Percentiles rank a stretch among this genome's conserved stretches.
Conservation (phyloP, 139 green algal genomes). For the Chlamydomonas schloesseri region DNA sequence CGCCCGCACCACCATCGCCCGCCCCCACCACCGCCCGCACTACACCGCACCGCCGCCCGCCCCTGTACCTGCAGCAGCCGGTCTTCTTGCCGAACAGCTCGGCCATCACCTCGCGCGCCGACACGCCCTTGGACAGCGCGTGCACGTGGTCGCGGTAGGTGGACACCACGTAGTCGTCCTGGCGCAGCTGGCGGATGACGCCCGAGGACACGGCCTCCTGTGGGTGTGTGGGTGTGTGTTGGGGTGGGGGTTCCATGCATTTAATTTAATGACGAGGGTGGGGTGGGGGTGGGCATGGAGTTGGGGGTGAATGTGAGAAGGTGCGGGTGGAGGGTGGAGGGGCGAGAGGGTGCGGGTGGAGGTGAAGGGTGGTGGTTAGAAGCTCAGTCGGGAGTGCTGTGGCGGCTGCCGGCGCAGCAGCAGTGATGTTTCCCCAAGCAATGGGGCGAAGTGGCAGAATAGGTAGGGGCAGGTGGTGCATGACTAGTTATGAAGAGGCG, state of each 20-base stretch:
- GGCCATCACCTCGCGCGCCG: conserved; percentile 89
- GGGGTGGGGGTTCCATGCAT: not conserved
- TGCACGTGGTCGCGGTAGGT: conserved; percentile 99
- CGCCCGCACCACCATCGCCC: not conserved
- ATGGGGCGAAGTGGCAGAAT: too few relatives aligned
- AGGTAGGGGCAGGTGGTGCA: too few relatives aligned
- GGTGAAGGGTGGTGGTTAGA: too few relatives aligned
- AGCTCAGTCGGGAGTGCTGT: too few relatives aligned
- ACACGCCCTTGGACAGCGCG: conserved; percentile 93
- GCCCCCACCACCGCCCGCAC: too few relatives aligned
- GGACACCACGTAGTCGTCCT: conserved; percentile 93
- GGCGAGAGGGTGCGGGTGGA: not conserved
- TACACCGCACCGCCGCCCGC: too few relatives aligned
- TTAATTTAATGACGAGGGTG: too few relatives aligned
- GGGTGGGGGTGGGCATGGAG: too few relatives aligned
- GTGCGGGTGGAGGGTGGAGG: not conserved
- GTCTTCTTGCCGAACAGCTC: conserved; percentile 99
- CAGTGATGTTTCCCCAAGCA: too few relatives aligned
- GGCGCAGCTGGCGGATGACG: conserved; percentile 76
- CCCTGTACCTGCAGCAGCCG: conserved; percentile 79
- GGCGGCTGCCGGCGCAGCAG: too few relatives aligned
- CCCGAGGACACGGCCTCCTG: conserved; percentile 89
- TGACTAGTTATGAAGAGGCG: too few relatives aligned
- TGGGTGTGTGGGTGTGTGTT: conserved; percentile 49
- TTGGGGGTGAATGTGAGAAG: not conserved